Evolutionary conservation across 257 asterid species (phyloP), one percentile per base, ranked within the genome.

Genomic region (Solanum peruvianum): DNA sequence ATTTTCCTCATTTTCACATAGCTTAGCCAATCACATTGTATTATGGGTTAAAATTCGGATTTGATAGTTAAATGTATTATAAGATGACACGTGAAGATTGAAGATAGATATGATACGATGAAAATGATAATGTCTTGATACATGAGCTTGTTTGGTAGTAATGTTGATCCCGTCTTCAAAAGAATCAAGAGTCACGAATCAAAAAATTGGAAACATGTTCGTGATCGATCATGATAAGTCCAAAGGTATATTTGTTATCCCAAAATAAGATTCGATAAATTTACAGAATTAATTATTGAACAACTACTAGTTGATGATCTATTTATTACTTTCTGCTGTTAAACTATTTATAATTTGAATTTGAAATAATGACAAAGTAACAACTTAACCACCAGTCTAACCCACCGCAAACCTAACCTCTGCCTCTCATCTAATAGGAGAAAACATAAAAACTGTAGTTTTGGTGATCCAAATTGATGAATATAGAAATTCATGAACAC

Each of bases 141-240:
- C 13, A 58, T 58, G 27, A 58, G 0, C 25, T 58, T 58, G 64
- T 2, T 18, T 56, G n/a, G 0, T 56, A 56, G 11, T 56, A 56
- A 35, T 35, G 7, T 35, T 35, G 7, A 35, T 35, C 7, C 39
- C 7, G 7, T 35, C 39, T 35, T 52, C 3, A 52, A 23, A 52
- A 52, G 9, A 3, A 15, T 52, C 23, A 21, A 52, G 0, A 15
- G 3, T 21, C 9, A 52, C 9, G 8, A 52, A 9, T 2, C 4
- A 41, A 0, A 0, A 56, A 11, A 58, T 58, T 21, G 6, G 0
- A 3, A 58, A 58, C 13, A 21, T 58, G 0, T 21, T 21, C 6
- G 4, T 21, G 27, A 20, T 58, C 6, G 6, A 3, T 58, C 67
- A 21, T 58, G 67, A 58, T 21, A 8, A 58, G 13, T 21, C 27